Evolutionary conservation across 495 filamentous ascomycete genomes (phyloP), one percentile per base, ranked within the genome.

Genomic region (Penicillium egyptiacum): DNA sequence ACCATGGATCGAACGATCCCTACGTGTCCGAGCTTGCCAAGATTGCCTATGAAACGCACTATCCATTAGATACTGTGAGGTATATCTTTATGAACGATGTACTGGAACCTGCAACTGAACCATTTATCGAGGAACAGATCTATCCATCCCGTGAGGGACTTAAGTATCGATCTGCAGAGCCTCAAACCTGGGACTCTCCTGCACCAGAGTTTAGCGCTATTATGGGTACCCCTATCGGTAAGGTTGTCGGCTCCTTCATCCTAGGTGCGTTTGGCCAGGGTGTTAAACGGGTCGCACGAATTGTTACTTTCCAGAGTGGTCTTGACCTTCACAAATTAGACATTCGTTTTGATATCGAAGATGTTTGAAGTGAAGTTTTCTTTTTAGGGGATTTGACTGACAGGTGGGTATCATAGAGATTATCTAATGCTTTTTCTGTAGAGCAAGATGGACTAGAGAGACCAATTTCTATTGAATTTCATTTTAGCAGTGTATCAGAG

Each of bases 251-350:
- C 2, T 26, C n/a, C 2, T 45, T 54, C 12, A 28, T 54, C 16
- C 23, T 54, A 19, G 35, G 51, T 20, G 11, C 51, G 23, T 54
- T 28, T 44, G 51, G 40, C 25, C 51, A 28, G 4, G 51, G 51
- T 28, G 11, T 42, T 2, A 54, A 54, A 40, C 51, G 51, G 4
- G 19, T 54, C 35, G 40, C 16, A 6, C 19, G 35, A 20, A 54
- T 54, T 31, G 39, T 20, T 7, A 43, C 39, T 14, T 54, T 31
- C 1, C 19, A 43, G 14, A 25, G 20, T 8, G 49, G 19, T 22
- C 1, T 5, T 5, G 10, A 19, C 5, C 7, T 22, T 3, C 20
- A 44, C 19, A n/a, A 41, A 4, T 14, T 52, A 0, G 14, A 52
- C 5, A 10, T 54, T 17, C 51, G 40, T 8, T 45, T 54, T 25